Conservation (phyloP, 345 rosid species). For the Erysimum cheiranthoides region DNA sequence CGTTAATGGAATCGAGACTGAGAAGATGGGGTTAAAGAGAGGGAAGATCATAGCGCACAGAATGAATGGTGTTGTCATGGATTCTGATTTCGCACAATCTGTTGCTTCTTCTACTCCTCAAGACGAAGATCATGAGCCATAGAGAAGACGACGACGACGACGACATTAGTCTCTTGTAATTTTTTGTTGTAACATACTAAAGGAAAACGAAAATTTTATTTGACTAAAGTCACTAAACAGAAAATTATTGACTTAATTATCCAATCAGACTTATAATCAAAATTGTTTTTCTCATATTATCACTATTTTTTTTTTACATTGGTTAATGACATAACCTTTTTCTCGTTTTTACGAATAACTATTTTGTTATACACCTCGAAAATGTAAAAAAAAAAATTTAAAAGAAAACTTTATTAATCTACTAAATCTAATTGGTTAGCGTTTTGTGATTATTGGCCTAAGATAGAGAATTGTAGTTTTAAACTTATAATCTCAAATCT, state of each 20-base stretch:
- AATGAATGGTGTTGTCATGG: slow-evolving; percentile 87
- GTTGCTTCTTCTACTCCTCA: slow-evolving; percentile 52
- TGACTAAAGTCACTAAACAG: neutral
- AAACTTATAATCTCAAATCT: too few relatives aligned
- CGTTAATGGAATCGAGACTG: slow-evolving; percentile 65
- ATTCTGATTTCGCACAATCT: slow-evolving; percentile 78
- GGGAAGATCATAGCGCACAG: slow-evolving; percentile 59
- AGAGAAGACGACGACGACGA: neutral
- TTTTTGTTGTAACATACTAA: slow-evolving; percentile 5
- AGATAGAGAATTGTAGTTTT: too few relatives aligned
- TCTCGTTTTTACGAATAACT: too few relatives aligned
- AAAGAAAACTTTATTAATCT: too few relatives aligned
- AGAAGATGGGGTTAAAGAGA: slow-evolving; percentile 56
- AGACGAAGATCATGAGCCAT: slow-evolving; percentile 33
- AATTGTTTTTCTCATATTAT: neutral
- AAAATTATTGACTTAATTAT: neutral
- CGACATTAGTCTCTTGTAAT: neutral
- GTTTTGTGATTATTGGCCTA: too few relatives aligned
- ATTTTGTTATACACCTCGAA: neutral
- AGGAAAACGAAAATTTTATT: neutral
- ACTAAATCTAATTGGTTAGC: too few relatives aligned
- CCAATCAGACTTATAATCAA: neutral
- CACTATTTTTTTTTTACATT: neutral
- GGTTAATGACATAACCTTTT: too few relatives aligned
- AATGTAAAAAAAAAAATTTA: neutral